These are phyloP conservation scores for Apium graveolens DNA, from an alignment of 129 eudicot species.

Conservation along the genomic window DNA sequence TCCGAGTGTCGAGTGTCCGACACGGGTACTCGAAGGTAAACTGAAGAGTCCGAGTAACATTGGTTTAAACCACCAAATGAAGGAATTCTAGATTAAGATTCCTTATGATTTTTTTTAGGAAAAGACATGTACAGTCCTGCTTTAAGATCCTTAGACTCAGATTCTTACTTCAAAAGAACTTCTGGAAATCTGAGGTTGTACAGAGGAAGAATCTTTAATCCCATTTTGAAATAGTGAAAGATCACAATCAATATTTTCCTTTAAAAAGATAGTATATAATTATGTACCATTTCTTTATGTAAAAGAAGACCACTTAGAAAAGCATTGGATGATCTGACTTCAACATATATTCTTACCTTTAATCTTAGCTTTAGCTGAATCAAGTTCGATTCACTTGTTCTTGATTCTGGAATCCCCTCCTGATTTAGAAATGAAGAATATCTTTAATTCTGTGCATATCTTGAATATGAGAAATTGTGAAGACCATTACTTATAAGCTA, in stretches of 20 bases:
- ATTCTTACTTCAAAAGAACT: constrained; percentile 19
- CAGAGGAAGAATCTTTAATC: constrained; percentile 7
- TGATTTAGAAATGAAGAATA: neutral
- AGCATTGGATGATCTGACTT: neutral
- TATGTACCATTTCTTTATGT: constrained; percentile 6
- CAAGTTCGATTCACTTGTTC: constrained; percentile 8
- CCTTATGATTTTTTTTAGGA: neutral
- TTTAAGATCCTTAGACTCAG: constrained; percentile 18
- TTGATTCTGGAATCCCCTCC: neutral
- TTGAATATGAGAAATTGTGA: neutral
- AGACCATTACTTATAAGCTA: neutral
- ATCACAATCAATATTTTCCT: neutral
- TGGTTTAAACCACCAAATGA: neutral
- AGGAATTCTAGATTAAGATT: neutral
- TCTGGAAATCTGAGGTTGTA: constrained; percentile 25
- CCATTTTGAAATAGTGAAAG: constrained; percentile 10
- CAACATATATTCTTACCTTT: constrained; percentile 2
- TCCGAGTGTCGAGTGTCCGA: too few species aligned
- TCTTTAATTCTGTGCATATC: neutral
- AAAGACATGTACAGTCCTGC: constrained; percentile 4
- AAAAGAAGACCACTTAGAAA: neutral
- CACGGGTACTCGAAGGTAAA: too few species aligned
- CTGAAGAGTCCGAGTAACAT: too few species aligned
- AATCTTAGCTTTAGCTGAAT: neutral
- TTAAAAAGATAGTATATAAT: neutral